Evolutionary conservation across 352 stramenopile genomes (phyloP).

Genomic region (Phytophthora constricta): DNA sequence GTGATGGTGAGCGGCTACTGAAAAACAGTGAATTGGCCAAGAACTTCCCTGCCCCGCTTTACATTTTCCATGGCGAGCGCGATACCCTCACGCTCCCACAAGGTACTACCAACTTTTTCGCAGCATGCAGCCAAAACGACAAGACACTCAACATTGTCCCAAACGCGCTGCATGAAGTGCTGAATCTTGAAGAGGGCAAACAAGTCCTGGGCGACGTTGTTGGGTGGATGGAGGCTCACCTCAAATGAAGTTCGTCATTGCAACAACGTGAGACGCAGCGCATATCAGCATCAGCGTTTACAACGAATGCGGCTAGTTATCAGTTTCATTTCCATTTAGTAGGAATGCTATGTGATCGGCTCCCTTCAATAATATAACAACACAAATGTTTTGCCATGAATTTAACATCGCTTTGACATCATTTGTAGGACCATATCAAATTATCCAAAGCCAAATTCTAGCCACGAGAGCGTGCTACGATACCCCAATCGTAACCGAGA

Average conservation of each 20-base stretch:
- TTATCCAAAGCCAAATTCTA: no score
- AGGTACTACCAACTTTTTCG: conserved; percentile 46
- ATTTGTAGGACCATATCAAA: no score
- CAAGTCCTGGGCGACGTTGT: conserved; percentile 40
- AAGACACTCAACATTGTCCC: conserved; percentile 57
- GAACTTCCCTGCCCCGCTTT: conserved; percentile 39
- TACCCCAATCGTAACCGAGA: no score
- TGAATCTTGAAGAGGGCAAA: conserved; percentile 47
- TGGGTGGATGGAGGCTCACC: conserved; percentile 41
- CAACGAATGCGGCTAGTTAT: background rate
- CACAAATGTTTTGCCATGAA: no score
- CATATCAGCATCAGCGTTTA: no score
- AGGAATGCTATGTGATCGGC: no score
- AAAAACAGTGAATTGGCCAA: conserved; percentile 26
- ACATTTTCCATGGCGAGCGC: conserved; percentile 47
- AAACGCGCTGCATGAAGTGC: conserved; percentile 43
- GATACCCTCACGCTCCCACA: conserved; percentile 45
- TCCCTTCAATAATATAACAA: no score
- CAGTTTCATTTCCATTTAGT: background rate
- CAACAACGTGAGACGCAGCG: no score
- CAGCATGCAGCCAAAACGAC: conserved; percentile 38
- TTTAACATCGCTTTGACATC: no score
- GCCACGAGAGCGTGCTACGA: no score
- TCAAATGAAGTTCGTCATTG: no score
- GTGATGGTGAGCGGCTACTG: conserved; percentile 28